These are phyloP conservation scores for Dioscorea dumetorum DNA, from an alignment of 106 monocot genomes.

Conservation along the genomic window DNA sequence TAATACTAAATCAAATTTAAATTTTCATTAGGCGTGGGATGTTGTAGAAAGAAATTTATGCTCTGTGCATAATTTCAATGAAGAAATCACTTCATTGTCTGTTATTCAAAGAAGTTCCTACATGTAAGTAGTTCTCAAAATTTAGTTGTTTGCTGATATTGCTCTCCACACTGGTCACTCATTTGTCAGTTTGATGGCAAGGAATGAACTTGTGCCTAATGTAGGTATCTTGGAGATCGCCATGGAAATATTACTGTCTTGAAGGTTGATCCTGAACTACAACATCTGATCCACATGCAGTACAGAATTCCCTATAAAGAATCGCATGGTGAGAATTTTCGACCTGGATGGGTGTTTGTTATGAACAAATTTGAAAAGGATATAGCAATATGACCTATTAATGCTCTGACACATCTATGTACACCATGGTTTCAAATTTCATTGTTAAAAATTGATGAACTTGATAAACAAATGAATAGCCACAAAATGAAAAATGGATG, in stretches of 20 bases:
- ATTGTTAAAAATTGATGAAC: too few species aligned
- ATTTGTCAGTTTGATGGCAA: not conserved
- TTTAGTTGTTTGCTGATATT: not conserved
- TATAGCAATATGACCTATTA: too few species aligned
- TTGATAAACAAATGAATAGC: too few species aligned
- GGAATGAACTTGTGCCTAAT: not conserved
- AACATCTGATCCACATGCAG: slow-evolving; percentile 33
- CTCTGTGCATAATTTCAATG: slow-evolving; percentile 29
- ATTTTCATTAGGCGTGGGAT: slow-evolving; percentile 52
- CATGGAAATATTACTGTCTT: slow-evolving; percentile 49
- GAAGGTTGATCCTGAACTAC: slow-evolving; percentile 34
- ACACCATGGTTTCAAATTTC: too few species aligned
- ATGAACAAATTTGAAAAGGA: too few species aligned
- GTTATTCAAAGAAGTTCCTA: slow-evolving; percentile 38
- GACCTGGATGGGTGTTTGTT: not conserved
- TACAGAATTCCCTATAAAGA: slow-evolving; percentile 59
- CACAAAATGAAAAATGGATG: too few species aligned
- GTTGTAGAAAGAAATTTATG: slow-evolving; percentile 34
- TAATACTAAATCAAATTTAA: not conserved
- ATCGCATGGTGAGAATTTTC: slow-evolving; percentile 41
- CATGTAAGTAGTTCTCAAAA: slow-evolving; percentile 31
- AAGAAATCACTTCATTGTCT: slow-evolving; percentile 60
- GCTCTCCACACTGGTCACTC: not conserved
- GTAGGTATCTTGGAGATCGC: slow-evolving; percentile 59
- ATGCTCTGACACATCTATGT: too few species aligned